phyloP scores from a whole-genome alignment of 108 stramenopile genomes.

The Nitzschia sp. region DNA sequence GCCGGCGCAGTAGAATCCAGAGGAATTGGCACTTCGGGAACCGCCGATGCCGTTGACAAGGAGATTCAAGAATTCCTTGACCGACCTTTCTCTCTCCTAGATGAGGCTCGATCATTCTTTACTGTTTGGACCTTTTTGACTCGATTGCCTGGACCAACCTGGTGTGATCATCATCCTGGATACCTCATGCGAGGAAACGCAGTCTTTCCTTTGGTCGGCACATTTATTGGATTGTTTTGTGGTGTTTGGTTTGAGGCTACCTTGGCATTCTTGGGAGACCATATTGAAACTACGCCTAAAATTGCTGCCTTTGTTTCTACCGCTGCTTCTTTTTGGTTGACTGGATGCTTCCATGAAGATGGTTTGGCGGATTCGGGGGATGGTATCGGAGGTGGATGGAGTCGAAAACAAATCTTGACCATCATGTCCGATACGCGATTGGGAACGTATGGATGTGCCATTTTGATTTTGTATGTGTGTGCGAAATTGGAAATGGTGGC shows the following conservation, averaged over 20 bases:
- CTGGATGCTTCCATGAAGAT: constrained; percentile 85
- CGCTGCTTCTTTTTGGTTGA: constrained; percentile 42
- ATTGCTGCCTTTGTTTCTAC: constrained; percentile 39
- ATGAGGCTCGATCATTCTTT: constrained; percentile 55
- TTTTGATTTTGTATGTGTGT: constrained; percentile 54
- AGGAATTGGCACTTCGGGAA: too few relatives aligned
- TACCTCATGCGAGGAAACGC: constrained; percentile 72
- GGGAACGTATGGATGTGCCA: constrained; percentile 79
- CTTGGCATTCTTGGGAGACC: too few relatives aligned
- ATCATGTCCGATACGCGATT: constrained; percentile 83
- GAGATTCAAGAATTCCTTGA: constrained; percentile 53
- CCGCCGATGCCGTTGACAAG: not conserved
- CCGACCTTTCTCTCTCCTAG: constrained; percentile 7
- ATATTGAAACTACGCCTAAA: constrained; percentile 16
- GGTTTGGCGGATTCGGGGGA: constrained; percentile 71
- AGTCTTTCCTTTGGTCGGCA: constrained; percentile 68
- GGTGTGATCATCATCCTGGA: constrained; percentile 71
- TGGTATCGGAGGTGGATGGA: constrained; percentile 80
- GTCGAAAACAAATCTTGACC: constrained; percentile 60
- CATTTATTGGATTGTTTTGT: constrained; percentile 48
- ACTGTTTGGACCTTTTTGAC: constrained; percentile 69
- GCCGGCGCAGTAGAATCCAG: too few relatives aligned
- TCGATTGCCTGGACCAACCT: constrained; percentile 61
- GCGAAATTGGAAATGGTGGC: constrained; percentile 60
- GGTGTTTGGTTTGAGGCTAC: constrained; percentile 34